Evolutionary conservation across 106 monocot species (phyloP), one percentile per base, ranked within the genome.

Genomic region (Dioscorea zingiberensis): DNA sequence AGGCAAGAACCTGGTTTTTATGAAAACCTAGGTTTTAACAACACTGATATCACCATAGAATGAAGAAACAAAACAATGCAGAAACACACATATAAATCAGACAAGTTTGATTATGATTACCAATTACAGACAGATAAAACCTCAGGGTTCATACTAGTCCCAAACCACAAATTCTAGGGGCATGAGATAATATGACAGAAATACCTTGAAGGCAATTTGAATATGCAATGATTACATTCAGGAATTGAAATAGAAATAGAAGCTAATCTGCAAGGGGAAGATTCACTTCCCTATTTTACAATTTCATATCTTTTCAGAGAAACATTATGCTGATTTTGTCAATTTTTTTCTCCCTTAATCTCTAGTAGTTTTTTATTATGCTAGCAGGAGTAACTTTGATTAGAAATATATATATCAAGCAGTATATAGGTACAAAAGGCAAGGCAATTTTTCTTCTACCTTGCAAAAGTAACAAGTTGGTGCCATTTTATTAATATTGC

Each of bases 1-100:
- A 71, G 48, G 88, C 88, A 86, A 97, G 81, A 46, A 86, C 92
- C 97, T 97, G 84, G 69, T 59, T 49, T 59, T 48, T 44, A 71
- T 65, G 27, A 59, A 1, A 73, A 59, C 3, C 57, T 19, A 26
- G 1, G 53, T 17, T 13, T 51, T 16, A 18, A 51, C 13, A 38
- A 51, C 19, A 51, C 19, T 19, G 18, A 5, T 51, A 51, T 18
- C 4, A 15, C 0, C 15, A 13, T 49, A 16, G 15, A 51, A 51
- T 51, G 51, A 51, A 51, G 51, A 51, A 51, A 16, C 51, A 51
- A 19, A 51, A 51, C 7, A 19, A 51, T 19, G 15, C 19, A 13
- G 51, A 51, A 51, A 18, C 51, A 70, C 21, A 30, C 38, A 38
- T 38, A 0, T 38, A 38, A 38, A 38, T 38, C 38, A 38, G 38